Conservation (phyloP, 352 stramenopile genomes). For the Pythium utonaiense region DNA sequence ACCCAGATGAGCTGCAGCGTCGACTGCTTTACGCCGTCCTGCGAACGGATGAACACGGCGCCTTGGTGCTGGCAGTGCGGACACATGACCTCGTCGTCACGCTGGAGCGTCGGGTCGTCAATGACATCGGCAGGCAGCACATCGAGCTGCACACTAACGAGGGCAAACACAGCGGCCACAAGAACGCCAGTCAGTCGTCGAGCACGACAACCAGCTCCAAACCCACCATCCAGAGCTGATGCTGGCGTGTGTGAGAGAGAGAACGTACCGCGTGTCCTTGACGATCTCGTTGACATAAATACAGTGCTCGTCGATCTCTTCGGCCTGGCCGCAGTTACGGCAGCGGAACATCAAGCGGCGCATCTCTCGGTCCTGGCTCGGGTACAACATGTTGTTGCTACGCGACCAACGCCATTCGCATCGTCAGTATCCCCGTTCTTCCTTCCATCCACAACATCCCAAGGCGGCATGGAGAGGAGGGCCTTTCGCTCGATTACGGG, state of each 20-base stretch:
- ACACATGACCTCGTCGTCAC: conserved; percentile 82
- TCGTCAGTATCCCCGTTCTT: not conserved
- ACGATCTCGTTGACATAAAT: conserved; percentile 91
- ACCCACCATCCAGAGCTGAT: not conserved
- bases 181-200: not conserved
- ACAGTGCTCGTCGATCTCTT: conserved; percentile 87
- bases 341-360: conserved; percentile 84
- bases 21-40: conserved; percentile 86
- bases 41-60: conserved; percentile 85
- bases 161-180: not conserved
- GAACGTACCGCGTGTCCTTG: conserved; percentile 76
- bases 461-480: not conserved
- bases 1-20: conserved; percentile 87
- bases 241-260: not conserved
- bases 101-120: conserved; percentile 85
- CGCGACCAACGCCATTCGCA: not conserved
- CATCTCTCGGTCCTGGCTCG: conserved; percentile 84
- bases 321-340: conserved; percentile 82
- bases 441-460: not conserved
- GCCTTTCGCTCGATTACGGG: not conserved
- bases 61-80: conserved; percentile 76
- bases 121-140: conserved; percentile 84
- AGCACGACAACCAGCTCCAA: no score
- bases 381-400: conserved; percentile 92
- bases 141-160: conserved; percentile 72